phyloP scores from a whole-genome alignment of 306 rosid species.

The Prunus armeniaca region DNA sequence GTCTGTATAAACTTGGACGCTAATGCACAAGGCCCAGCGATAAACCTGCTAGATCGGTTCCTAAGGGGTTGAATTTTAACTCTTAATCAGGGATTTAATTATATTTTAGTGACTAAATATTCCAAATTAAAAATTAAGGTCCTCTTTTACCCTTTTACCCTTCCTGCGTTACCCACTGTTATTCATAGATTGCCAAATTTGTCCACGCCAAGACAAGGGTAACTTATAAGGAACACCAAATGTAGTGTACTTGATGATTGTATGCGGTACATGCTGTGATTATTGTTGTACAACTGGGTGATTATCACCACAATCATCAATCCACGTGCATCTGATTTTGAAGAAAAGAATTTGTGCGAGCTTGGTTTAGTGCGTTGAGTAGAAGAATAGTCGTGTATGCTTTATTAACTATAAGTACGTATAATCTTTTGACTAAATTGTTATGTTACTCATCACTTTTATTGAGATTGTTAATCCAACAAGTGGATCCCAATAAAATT shows the following conservation, averaged over 20 bases:
- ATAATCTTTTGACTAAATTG: too few species aligned
- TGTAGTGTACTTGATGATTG: conserved; percentile 12
- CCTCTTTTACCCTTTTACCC: conserved; percentile 6
- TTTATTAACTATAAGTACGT: too few species aligned
- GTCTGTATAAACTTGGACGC: conserved; percentile 35
- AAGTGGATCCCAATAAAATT: too few species aligned
- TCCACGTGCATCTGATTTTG: conserved; percentile 22
- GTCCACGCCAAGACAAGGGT: conserved; percentile 1
- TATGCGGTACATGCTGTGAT: conserved; percentile 24
- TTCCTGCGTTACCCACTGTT: neutral
- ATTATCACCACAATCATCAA: conserved; percentile 15
- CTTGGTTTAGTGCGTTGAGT: too few species aligned
- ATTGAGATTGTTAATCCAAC: too few species aligned
- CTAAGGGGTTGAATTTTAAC: conserved; percentile 36
- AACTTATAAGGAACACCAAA: conserved; percentile 8
- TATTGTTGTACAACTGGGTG: conserved; percentile 20
- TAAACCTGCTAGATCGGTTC: conserved; percentile 48
- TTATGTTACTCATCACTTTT: too few species aligned
- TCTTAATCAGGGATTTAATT: conserved; percentile 11
- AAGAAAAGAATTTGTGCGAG: too few species aligned
- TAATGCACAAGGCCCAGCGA: conserved; percentile 46
- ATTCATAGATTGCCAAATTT: neutral
- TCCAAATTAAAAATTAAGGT: neutral
- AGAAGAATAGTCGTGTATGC: too few species aligned
- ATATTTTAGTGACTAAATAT: neutral